Evolutionary conservation across 2,329 filamentous ascomycete genomes (phyloP), one percentile per base, ranked within the genome.

Genomic region (Neonectria hederae): DNA sequence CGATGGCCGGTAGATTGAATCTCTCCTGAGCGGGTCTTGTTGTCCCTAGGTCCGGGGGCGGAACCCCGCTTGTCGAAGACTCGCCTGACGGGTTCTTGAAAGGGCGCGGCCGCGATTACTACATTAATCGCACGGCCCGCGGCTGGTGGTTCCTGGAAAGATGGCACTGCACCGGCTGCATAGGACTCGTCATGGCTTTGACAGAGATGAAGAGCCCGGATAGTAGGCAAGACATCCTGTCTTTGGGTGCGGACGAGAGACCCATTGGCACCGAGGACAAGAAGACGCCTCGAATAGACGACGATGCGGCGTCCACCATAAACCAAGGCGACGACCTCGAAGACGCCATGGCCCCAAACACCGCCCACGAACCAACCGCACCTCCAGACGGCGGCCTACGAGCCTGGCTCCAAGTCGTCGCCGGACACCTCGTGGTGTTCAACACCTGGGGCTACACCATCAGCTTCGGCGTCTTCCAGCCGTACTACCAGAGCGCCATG

Each of bases 401-500:
- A 24, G 80, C 80, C 0, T 82, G 80, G 80, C 65, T 77, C 1
- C 80, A 82, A 38, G 77, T 81, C 5, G 61, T 80, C 1, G 76
- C 75, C 5, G 78, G 76, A 4, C 78, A 80, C 64, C 70, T 82
- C 14, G 69, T 79, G 53, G 73, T 80, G 62, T 76, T 80, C 56
- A 80, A 76, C 59, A 75, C 77, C 0, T 82, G 78, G 77, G 80
- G 80, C 3, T 79, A 78, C 56, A 73, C 78, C 35, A 80, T 77
- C 56, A 77, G 78, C 58, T 82, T 79, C 64, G 79, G 72, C 60
- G 80, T 75, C 69, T 82, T 74, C 69, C 80, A 74, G 67, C 76
- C 79, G 2, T 76, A 81, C 67, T 83, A 84, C 65, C 69, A 74
- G 4, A 49, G 71, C 0, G 65, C 68, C 22, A 75, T 82, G 14